Evolutionary conservation across 2,329 filamentous ascomycete species (phyloP).

Genomic region (Sporothrix pseudoabietina): DNA sequence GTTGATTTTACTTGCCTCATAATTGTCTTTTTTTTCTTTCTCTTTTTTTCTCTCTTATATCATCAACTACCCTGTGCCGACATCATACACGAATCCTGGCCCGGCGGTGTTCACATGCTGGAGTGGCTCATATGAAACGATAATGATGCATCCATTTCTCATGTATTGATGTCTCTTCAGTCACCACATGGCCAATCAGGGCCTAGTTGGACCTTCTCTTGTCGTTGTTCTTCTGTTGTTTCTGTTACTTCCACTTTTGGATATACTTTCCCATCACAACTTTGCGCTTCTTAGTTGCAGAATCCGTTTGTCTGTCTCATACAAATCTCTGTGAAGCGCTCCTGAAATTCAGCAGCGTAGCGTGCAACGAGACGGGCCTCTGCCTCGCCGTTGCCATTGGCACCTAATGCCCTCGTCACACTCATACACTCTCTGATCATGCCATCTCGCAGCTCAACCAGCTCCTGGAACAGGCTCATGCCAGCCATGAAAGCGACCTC

Average conservation of each 20-base stretch:
- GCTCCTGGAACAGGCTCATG: constrained; percentile 28
- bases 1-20: neutral
- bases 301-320: neutral
- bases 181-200: too few species aligned
- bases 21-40: neutral
- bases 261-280: neutral
- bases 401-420: constrained; percentile 18
- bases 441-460: constrained; percentile 20
- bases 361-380: constrained; percentile 29
- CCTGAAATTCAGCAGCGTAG: constrained; percentile 31
- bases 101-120: constrained; percentile 32
- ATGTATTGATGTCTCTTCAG: neutral
- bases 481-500: constrained; percentile 10
- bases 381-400: constrained; percentile 9
- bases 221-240: neutral
- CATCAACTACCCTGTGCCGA: constrained; percentile 38
- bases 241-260: neutral
- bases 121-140: neutral
- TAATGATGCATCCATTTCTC: neutral
- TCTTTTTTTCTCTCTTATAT: constrained; percentile 32
- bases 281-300: neutral
- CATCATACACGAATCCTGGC: constrained; percentile 36
- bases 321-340: constrained; percentile 16
- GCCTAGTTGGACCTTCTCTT: neutral
- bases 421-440: constrained; percentile 31